phyloP scores from a whole-genome alignment of 441 rosid genomes.

The Pelargonium australe region DNA sequence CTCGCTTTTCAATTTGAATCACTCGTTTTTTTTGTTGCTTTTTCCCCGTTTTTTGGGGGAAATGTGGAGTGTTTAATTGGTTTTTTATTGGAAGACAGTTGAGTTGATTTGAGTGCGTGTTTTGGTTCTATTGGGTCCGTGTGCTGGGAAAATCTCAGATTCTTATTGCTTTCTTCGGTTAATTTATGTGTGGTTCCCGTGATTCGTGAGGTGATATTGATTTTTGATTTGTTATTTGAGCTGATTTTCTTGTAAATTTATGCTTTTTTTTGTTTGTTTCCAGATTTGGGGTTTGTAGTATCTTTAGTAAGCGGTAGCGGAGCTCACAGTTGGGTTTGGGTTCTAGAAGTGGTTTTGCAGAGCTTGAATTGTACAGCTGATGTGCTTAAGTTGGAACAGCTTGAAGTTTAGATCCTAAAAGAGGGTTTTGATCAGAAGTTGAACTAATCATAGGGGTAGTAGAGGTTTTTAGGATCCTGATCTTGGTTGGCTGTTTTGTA shows the following conservation, averaged over 20 bases:
- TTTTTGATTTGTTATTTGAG: slow-evolving; percentile 12
- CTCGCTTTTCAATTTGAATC: neutral
- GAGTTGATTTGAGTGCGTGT: too few relatives aligned
- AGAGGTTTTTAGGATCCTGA: slow-evolving; percentile 11
- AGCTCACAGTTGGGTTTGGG: slow-evolving; percentile 18
- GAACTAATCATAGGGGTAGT: neutral
- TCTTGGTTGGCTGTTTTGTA: slow-evolving; percentile 14
- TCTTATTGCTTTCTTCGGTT: too few relatives aligned
- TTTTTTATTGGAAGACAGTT: neutral
- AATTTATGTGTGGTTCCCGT: neutral
- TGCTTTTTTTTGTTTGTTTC: neutral
- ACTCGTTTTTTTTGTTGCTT: neutral
- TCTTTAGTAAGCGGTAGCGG: slow-evolving; percentile 25
- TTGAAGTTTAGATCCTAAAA: slow-evolving; percentile 1
- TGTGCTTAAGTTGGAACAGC: neutral
- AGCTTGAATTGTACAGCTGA: slow-evolving; percentile 12
- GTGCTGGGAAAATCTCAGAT: neutral
- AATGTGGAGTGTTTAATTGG: neutral
- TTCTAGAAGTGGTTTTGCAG: slow-evolving; percentile 18
- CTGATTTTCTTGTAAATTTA: neutral
- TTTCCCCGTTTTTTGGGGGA: neutral
- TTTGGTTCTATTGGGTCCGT: neutral
- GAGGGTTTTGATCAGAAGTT: slow-evolving; percentile 14
- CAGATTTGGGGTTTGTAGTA: slow-evolving; percentile 38
- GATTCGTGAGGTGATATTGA: neutral